A percentile compares a stretch with the other conserved stretches of the same genome.
Conservation (phyloP, 495 filamentous ascomycete species). For the Hypoxylon fragiforme region DNA sequence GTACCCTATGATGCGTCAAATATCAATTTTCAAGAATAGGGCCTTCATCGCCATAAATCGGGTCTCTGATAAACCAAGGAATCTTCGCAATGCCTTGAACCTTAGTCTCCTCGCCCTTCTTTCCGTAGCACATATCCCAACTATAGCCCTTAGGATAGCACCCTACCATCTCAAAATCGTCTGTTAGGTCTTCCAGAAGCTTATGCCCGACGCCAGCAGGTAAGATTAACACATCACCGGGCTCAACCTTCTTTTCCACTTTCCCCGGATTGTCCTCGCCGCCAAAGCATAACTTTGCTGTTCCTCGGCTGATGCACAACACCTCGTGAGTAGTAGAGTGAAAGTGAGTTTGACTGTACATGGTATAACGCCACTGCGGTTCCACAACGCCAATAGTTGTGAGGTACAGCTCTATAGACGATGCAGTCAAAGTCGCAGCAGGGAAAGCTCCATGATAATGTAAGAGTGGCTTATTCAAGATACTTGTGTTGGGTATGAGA, state of each 20-base stretch:
- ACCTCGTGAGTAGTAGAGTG: conserved; percentile 70
- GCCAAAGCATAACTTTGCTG: conserved; percentile 67
- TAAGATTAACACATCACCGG: conserved; percentile 67
- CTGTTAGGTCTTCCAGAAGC: conserved; percentile 56
- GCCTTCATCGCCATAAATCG: conserved; percentile 61
- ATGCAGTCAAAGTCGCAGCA: conserved; percentile 32
- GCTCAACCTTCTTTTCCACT: conserved; percentile 57
- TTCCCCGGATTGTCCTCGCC: conserved; percentile 62
- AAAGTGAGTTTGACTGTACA: conserved; percentile 67
- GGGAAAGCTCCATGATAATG: conserved; percentile 42
- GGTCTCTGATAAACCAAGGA: conserved; percentile 62
- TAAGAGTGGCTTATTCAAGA: conserved; percentile 64
- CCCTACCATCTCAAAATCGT: conserved; percentile 67
- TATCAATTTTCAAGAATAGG: conserved; percentile 48
- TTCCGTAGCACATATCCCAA: conserved; percentile 76
- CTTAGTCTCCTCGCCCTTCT: conserved; percentile 55
- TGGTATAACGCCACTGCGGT: conserved; percentile 69
- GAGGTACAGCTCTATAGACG: conserved; percentile 58
- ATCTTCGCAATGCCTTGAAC: conserved; percentile 49
- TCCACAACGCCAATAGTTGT: conserved; percentile 53
- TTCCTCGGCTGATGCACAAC: conserved; percentile 60
- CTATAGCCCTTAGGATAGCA: conserved; percentile 60
- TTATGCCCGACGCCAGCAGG: conserved; percentile 69
- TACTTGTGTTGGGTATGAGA: conserved; percentile 66
- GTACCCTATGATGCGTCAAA: neutral